phyloP scores from a whole-genome alignment of 306 rosid genomes.

The Lithocarpus polystachyus region DNA sequence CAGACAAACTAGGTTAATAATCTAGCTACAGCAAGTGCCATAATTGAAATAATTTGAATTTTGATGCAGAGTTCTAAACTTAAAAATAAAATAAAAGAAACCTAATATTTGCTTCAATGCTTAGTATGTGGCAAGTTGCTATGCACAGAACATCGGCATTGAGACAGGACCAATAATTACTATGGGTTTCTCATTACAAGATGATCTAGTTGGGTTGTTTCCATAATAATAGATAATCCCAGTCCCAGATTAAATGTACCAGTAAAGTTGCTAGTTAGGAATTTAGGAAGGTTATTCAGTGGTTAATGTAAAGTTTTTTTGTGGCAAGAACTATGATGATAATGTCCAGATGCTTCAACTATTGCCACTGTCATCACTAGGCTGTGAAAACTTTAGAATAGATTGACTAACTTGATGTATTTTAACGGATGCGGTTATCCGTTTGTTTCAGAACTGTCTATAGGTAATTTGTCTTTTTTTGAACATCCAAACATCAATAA shows the following conservation, averaged over 20 bases:
- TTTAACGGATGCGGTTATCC: not conserved
- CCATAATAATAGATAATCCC: conserved; percentile 10
- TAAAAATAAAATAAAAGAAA: not conserved
- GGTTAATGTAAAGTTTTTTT: not conserved
- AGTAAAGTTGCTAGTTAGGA: conserved; percentile 1
- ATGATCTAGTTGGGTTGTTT: not conserved
- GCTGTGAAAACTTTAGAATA: not conserved
- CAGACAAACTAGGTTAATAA: conserved; percentile 62
- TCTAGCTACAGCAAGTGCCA: conserved; percentile 11
- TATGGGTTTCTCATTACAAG: not conserved
- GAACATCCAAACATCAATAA: not conserved
- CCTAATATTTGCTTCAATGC: conserved; percentile 7
- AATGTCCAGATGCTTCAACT: not conserved
- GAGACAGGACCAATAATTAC: not conserved
- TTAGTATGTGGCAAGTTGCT: not conserved
- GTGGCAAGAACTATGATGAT: not conserved
- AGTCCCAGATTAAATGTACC: conserved; percentile 2
- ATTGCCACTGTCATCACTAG: conserved; percentile 7
- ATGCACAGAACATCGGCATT: not conserved
- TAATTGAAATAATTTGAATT: not conserved
- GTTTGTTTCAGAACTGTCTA: not conserved
- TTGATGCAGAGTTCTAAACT: not conserved
- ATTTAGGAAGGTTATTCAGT: not conserved
- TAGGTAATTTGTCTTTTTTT: not conserved
- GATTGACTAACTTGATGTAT: not conserved